Conservation (phyloP, 2,329 filamentous ascomycete species). For the Ilyonectria mors-panacis region DNA sequence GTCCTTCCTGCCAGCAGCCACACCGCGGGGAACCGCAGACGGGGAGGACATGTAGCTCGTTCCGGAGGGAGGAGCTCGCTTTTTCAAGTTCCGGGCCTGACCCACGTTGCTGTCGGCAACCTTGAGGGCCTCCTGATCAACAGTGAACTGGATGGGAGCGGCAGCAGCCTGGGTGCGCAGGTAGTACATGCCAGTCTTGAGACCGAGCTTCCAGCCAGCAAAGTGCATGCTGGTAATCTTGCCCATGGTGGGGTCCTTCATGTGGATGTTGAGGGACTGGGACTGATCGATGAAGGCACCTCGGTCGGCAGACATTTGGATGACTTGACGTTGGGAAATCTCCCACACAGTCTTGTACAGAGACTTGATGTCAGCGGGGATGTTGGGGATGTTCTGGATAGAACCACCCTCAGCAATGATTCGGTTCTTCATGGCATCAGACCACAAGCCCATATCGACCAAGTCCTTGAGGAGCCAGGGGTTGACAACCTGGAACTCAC, state of each 20-base stretch:
- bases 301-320: slow-evolving; percentile 98
- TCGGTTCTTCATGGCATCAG: slow-evolving; percentile 99
- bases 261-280: slow-evolving; percentile 98
- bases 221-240: slow-evolving; percentile 99
- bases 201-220: slow-evolving; percentile 96
- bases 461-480: slow-evolving; percentile 98
- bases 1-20: slow-evolving; percentile 73
- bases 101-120: slow-evolving; percentile 86
- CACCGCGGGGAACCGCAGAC: slow-evolving; percentile 76
- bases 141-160: slow-evolving; percentile 98
- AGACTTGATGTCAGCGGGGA: slow-evolving; percentile 94
- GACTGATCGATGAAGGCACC: slow-evolving; percentile 99
- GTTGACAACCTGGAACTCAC: slow-evolving; percentile 99
- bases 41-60: slow-evolving; percentile 65
- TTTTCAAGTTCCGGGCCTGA: slow-evolving; percentile 76
- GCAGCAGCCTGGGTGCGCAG: slow-evolving; percentile 97
- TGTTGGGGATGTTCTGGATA: slow-evolving; percentile 96
- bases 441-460: slow-evolving; percentile 98
- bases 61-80: slow-evolving; percentile 74
- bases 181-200: slow-evolving; percentile 99
- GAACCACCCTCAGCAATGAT: slow-evolving; percentile 98
- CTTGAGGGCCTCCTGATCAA: slow-evolving; percentile 95
- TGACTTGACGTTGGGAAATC: slow-evolving; percentile 93
- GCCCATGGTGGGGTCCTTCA: slow-evolving; percentile 99
- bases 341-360: slow-evolving; percentile 99